These are phyloP conservation scores for Pulveroboletus frians DNA, from an alignment of 768 basidiomycete genomes.

Conservation along the genomic window DNA sequence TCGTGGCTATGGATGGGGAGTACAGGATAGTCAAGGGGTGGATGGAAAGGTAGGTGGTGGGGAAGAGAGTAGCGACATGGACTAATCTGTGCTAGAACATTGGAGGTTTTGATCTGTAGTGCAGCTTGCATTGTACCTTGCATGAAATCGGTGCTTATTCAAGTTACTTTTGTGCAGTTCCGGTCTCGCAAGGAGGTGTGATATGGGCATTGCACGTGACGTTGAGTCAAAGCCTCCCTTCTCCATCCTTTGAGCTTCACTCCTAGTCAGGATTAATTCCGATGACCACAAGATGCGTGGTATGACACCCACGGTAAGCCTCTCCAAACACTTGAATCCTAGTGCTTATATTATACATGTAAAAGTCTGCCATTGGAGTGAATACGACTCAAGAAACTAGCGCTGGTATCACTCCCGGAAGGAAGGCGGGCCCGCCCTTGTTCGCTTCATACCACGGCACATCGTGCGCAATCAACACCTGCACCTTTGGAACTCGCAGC, in stretches of 20 bases:
- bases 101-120: slow-evolving; percentile 8
- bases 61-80: slow-evolving; percentile 10
- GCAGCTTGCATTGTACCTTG: slow-evolving; percentile 2
- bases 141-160: background rate
- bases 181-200: no score
- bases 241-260: no score
- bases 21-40: slow-evolving; percentile 15
- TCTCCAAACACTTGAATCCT: no score
- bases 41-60: slow-evolving; percentile 17
- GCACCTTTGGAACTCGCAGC: slow-evolving; percentile 35
- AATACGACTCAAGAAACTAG: background rate
- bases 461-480: slow-evolving; percentile 52
- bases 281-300: no score
- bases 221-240: no score
- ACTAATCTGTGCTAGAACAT: slow-evolving; percentile 6
- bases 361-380: no score
- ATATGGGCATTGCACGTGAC: no score
- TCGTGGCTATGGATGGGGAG: slow-evolving; percentile 17
- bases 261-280: no score
- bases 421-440: slow-evolving; percentile 37
- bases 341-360: no score
- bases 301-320: no score
- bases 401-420: slow-evolving; percentile 19
- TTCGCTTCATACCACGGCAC: slow-evolving; percentile 46
- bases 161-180: background rate